phyloP scores from a whole-genome alignment of 805 yeast species.

The Candida tibetensis region DNA sequence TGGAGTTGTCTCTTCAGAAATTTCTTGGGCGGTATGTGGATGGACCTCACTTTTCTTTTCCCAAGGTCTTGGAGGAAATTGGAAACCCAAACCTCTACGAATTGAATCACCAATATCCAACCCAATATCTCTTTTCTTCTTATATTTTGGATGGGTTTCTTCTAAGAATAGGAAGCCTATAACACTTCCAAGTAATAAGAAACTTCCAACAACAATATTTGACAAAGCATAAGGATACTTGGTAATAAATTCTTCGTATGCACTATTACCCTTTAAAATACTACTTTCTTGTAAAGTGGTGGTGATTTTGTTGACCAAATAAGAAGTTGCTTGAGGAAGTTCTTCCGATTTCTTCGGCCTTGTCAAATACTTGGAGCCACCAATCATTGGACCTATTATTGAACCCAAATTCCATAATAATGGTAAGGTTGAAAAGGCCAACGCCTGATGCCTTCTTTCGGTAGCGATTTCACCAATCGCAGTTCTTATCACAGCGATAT shows the following conservation, averaged over 20 bases:
- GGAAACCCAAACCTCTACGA: constrained; percentile 23
- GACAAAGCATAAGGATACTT: constrained; percentile 39
- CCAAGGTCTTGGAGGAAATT: constrained; percentile 32
- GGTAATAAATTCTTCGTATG: constrained; percentile 27
- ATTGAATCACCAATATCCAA: constrained; percentile 37
- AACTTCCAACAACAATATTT: constrained; percentile 31
- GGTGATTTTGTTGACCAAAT: background rate
- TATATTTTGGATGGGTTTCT: constrained; percentile 30
- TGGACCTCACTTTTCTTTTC: constrained; percentile 1
- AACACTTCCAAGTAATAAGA: constrained; percentile 24
- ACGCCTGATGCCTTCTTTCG: constrained; percentile 56
- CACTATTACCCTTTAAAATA: background rate
- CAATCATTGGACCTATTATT: constrained; percentile 60
- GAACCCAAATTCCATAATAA: constrained; percentile 60
- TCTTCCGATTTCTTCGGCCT: constrained; percentile 31
- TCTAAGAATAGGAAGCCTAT: constrained; percentile 36
- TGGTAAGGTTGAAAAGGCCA: constrained; percentile 62
- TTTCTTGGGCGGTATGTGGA: background rate
- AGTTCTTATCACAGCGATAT: constrained; percentile 63
- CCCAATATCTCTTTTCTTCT: constrained; percentile 28
- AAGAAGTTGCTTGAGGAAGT: constrained; percentile 1
- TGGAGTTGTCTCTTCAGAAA: constrained; percentile 3
- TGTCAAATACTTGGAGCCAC: constrained; percentile 49
- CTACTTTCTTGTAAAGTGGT: background rate
- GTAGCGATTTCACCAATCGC: constrained; percentile 58